Base-by-base conservation (phyloP, 108 stramenopile genomes). In the Nitzschia palea region DNA sequence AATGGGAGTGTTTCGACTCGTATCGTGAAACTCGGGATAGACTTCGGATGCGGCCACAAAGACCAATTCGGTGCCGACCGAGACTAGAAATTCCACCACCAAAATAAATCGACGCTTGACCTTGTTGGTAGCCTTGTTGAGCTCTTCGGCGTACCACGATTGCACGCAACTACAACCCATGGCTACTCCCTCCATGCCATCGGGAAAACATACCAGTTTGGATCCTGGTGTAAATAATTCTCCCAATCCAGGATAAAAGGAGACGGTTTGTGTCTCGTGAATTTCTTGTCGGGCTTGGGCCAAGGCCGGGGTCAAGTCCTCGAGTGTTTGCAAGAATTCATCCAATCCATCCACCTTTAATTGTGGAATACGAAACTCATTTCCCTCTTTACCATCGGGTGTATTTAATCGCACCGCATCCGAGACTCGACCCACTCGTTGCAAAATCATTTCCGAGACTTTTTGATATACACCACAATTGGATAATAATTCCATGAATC, bases 41-140 rank as follows among this genome's bases (percentile, higher is more conserved):
- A 86, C 85, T 28, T 86, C 85, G 0, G 80, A 68, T 3, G 79
- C 81, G 1, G 85, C 85, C 56, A 86, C 85, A 78, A 86, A 82
- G 35, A 86, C 85, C 28, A 86, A 44, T 57, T 86, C 85, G 12
- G 68, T 72, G 0, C 85, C 85, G 8, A 86, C 85, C 17, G 79
- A 80, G 3, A 86, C 74, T 15, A 82, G 45, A 55, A 86, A 86
- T 60, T 86, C 85, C 17, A 86, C 71, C 23, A 84, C 73, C 20
- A 86, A 56, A 15, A 86, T 76, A 52, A 86, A 86, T 31, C 79
- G 62, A 6, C 85, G 76, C 59, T 86, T 86, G 10, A 80, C 47
- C 48, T 76, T 86, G 32, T 80, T 77, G 2, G 85, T 86, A 4
- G 81, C 85, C 54, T 76, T 68, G 65, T 86, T 82, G 45, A 78